phyloP scores from a whole-genome alignment of 139 green algal genomes.

The Closterium sp. region DNA sequence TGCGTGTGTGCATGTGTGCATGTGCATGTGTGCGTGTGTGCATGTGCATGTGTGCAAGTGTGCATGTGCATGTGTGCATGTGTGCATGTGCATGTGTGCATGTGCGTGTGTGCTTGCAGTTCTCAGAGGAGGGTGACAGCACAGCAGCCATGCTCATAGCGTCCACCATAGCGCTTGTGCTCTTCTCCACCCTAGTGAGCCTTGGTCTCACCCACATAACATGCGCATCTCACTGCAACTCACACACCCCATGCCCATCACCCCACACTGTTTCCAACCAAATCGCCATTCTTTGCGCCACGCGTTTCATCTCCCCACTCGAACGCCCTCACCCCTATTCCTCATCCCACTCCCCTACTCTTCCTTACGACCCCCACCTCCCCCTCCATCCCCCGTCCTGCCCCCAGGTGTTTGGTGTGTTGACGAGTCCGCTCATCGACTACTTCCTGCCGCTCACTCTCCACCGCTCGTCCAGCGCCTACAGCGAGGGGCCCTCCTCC shows the following conservation, averaged over 20 bases:
- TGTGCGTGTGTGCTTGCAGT: slow-evolving; percentile 9
- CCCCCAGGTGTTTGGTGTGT: slow-evolving; percentile 31
- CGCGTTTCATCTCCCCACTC: not conserved
- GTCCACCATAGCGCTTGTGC: slow-evolving; percentile 41
- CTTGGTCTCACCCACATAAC: not conserved
- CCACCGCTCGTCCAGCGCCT: not conserved
- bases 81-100: not conserved
- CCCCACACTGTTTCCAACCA: not conserved
- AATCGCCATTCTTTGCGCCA: not conserved
- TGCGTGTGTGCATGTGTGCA: not conserved
- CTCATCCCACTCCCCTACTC: no score
- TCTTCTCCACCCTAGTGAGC: slow-evolving; percentile 42
- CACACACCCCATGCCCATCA: not conserved
- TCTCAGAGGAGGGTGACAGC: slow-evolving; percentile 12
- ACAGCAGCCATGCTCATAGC: slow-evolving; percentile 9
- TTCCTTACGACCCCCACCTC: not conserved
- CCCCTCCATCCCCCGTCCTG: not conserved
- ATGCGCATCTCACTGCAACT: not conserved
- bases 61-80: not conserved
- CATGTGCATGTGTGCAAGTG: not conserved
- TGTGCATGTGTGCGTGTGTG: not conserved
- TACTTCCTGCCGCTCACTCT: slow-evolving; percentile 6
- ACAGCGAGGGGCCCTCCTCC: not conserved
- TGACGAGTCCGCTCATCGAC: slow-evolving; percentile 34
- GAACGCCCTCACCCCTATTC: not conserved